These are phyloP conservation scores for Sungouiella blattae DNA, from an alignment of 805 yeast species.

Conservation along the genomic window DNA sequence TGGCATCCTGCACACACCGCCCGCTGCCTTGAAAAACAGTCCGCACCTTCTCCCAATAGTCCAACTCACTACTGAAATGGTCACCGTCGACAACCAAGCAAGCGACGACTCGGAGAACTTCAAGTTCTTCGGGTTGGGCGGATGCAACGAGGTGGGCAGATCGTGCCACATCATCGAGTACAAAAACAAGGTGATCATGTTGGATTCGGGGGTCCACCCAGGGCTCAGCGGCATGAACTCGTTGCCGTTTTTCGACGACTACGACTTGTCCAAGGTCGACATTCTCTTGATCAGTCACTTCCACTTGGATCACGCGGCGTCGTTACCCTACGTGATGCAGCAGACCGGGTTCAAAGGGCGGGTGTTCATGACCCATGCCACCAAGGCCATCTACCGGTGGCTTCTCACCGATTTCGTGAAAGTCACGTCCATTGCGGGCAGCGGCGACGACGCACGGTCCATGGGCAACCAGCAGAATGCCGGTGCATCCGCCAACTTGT, in stretches of 20 bases:
- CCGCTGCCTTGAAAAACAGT: no score
- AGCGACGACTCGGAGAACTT: conserved; percentile 36
- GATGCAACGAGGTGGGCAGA: conserved; percentile 97
- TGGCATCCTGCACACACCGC: no score
- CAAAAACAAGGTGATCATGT: conserved; percentile 92
- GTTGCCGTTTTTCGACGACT: conserved; percentile 93
- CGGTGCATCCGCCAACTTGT: conserved; percentile 47
- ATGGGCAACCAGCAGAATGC: conserved; percentile 11
- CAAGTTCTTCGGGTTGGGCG: conserved; percentile 87
- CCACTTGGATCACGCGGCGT: conserved; percentile 97
- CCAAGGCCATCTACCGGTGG: conserved; percentile 97
- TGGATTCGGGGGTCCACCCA: conserved; percentile 98
- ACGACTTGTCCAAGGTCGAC: conserved; percentile 84
- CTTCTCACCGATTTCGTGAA: conserved; percentile 88
- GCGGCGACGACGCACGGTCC: conserved; percentile 30
- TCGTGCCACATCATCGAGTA: conserved; percentile 91
- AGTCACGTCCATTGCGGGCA: conserved; percentile 63
- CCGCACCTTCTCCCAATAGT: no score
- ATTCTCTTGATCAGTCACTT: conserved; percentile 86
- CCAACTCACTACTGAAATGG: no score
- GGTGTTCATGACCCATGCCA: conserved; percentile 98
- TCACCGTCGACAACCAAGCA: conserved; percentile 6
- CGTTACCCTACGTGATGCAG: conserved; percentile 96
- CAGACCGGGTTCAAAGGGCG: conserved; percentile 92
- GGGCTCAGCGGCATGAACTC: conserved; percentile 88